Evolutionary conservation across 2,329 filamentous ascomycete genomes (phyloP).

Genomic region (Didymella keratinophila): DNA sequence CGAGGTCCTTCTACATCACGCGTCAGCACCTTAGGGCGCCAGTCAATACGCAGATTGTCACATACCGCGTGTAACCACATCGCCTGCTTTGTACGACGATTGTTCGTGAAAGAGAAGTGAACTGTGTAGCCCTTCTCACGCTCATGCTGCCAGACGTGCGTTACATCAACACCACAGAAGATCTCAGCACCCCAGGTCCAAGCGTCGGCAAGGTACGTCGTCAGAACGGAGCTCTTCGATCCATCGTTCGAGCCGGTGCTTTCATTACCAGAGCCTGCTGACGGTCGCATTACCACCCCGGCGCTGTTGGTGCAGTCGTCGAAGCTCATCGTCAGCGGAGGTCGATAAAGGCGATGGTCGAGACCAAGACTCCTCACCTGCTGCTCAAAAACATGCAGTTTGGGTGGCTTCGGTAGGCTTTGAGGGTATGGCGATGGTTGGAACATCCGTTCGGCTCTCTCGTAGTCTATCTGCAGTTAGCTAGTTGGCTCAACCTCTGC

Average conservation of each 20-base stretch:
- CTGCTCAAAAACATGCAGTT: neutral
- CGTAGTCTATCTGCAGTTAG: neutral
- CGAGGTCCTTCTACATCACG: conserved; percentile 59
- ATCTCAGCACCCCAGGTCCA: conserved; percentile 78
- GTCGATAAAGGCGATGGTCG: conserved; percentile 62
- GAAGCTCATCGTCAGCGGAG: conserved; percentile 71
- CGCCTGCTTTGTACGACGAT: neutral
- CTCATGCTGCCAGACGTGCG: conserved; percentile 60
- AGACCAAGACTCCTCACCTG: conserved; percentile 33
- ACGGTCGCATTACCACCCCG: conserved; percentile 70
- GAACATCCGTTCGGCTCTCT: conserved; percentile 4
- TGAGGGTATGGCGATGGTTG: conserved; percentile 1
- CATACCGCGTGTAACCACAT: conserved; percentile 10
- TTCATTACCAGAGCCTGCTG: conserved; percentile 68
- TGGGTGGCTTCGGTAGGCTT: neutral
- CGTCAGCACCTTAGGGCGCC: neutral
- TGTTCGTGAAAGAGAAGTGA: neutral
- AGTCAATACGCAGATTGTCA: neutral
- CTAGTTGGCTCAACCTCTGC: neutral
- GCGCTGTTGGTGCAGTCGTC: conserved; percentile 66
- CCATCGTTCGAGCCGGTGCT: conserved; percentile 71
- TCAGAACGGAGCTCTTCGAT: conserved; percentile 70
- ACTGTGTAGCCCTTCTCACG: neutral
- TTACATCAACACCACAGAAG: conserved; percentile 73
- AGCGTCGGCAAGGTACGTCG: conserved; percentile 73